Base-by-base conservation (phyloP, 139 green algal species). In the Diplosphaera chodatii region DNA sequence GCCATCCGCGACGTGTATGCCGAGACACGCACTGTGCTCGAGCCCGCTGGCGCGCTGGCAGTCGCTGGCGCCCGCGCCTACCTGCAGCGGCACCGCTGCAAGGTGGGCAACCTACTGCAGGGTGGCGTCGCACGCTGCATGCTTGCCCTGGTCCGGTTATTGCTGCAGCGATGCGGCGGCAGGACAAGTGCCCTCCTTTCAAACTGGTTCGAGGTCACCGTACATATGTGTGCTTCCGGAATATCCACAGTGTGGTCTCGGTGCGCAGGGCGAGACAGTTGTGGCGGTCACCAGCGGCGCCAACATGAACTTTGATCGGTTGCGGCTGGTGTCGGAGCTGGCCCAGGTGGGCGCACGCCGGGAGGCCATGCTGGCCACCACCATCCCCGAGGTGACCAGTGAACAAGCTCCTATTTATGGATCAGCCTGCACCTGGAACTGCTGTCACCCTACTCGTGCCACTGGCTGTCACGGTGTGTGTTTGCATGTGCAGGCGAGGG, bases 281-380 rank as follows among this genome's bases (percentile, higher is more conserved):
- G 88, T 94, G 40, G 87, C 79, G 3, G 69, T 90, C 0, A 86
- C 84, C 20, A 84, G 70, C 13, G 85, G 91, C 1, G 89, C 91
- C 22, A 96, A 95, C 80, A 95, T 97, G 70, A 99, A 99, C 84
- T 99, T 99, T 84, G 92, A 98, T 73, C 85, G 90, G 32, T 83
- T 98, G 76, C 83, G 94, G 2, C 80, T 98, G 32, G 91, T 98
- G 40, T 80, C 90, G 28, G 91, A 99, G 78, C 85, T 99, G 71
- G 95, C 96, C 23, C 90, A 96, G 48, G 79, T 97, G 33, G 95
- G 95, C n/a, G 84, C 76, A 25, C 72, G 67, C n/a, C 72, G 67
- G 6, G 91, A 98, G 77, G 88, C 88, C 25, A 96, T 94, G 69
- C 78, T 99, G 64, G 83, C 87, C 0, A 93, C 90, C 15, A 87